phyloP scores from a whole-genome alignment of 306 rosid genomes.

The Acacia acuminata region DNA sequence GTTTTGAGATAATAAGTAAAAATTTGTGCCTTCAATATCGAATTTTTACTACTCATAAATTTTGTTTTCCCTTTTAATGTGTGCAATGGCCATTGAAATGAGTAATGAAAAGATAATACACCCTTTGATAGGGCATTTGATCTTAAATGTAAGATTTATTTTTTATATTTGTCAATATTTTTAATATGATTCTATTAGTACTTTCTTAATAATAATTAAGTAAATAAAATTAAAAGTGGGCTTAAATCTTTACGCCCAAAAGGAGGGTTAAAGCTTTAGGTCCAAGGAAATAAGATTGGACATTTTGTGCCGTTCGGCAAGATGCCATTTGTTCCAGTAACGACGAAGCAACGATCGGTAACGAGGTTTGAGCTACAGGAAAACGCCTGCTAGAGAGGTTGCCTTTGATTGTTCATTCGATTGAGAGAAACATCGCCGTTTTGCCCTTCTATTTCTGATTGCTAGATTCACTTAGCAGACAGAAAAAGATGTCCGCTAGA shows the following conservation, averaged over 20 bases:
- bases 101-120: not conserved
- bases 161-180: no score
- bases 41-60: no score
- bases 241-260: not conserved
- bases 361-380: not conserved
- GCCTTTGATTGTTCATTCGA: not conserved
- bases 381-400: not conserved
- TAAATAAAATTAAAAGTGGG: not conserved
- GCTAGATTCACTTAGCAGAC: not conserved
- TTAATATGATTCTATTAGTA: no score
- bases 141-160: no score
- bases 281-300: not conserved
- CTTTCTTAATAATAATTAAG: no score
- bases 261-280: not conserved
- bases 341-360: not conserved
- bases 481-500: conserved; percentile 73
- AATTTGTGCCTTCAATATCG: no score
- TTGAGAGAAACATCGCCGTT: conserved; percentile 1
- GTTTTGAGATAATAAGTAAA: no score
- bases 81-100: no score
- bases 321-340: not conserved
- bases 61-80: no score
- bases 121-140: no score
- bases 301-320: not conserved
- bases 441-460: not conserved